phyloP scores from a whole-genome alignment of 2,329 filamentous ascomycete species.

The Geoglossum cookeanum region DNA sequence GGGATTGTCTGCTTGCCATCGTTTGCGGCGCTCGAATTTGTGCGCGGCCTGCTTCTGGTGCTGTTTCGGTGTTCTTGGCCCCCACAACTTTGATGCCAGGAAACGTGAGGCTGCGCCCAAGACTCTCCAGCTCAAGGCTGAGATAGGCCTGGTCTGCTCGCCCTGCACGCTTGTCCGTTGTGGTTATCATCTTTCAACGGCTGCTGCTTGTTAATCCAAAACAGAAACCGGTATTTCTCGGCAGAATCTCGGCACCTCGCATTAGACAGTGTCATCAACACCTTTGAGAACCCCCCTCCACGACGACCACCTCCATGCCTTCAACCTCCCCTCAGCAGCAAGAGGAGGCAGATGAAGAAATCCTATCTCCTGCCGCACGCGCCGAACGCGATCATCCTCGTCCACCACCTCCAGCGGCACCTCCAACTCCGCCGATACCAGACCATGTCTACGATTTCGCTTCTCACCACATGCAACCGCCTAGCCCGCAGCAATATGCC shows the following conservation, averaged over 20 bases:
- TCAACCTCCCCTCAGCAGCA: not conserved
- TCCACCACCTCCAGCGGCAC: not conserved
- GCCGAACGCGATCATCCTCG: slow-evolving; percentile 1
- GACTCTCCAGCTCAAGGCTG: not conserved
- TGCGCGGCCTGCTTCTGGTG: not conserved
- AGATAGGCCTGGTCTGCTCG: not conserved
- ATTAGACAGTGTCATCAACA: not conserved
- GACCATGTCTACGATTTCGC: not conserved
- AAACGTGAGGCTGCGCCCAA: not conserved
- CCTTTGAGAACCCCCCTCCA: not conserved
- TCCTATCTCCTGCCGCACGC: not conserved
- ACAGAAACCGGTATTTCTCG: not conserved
- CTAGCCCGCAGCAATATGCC: not conserved
- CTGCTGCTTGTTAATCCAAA: not conserved
- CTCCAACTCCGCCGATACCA: not conserved
- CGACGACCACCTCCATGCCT: not conserved
- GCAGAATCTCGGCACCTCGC: not conserved
- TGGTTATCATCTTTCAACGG: not conserved
- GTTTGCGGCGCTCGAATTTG: not conserved
- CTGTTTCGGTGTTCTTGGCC: not conserved
- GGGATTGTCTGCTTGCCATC: not conserved
- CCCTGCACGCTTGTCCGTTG: not conserved
- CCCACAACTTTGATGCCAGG: not conserved
- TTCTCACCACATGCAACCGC: not conserved
- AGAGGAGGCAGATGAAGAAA: not conserved